Evolutionary conservation across 257 asterid species (phyloP), one percentile per base, ranked within the genome.

Genomic region (Nyctanthes arbortristis): DNA sequence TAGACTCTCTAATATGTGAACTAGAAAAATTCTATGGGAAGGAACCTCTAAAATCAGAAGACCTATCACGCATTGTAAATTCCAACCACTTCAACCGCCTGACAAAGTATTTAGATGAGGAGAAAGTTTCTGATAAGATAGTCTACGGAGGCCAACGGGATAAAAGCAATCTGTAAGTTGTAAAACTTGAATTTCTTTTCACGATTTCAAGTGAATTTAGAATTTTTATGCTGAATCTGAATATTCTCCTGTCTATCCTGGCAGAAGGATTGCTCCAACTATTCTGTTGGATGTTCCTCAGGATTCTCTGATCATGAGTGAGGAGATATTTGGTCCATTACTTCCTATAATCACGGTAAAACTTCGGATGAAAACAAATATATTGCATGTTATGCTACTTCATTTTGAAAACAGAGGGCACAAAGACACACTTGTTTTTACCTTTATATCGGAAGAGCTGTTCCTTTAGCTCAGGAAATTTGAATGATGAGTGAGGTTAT

Each of bases 311-410:
- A 78, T 92, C 83, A 84, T 92, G 96, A 78, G 77, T 30, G 98
- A 92, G 67, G 98, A 92, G 86, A 88, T 92, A 72, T 90, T 89
- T 61, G 98, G 98, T 39, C 98, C 98, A 30, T 73, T 92, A 71
- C 97, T 92, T 72, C 93, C 96, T 67, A 88, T 90, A 31, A 24
- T 92, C 79, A 89, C 84, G 90, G 98, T 92, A 88, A 75, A 67
- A 54, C 16, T 56, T 60, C 16, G 2, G 54, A 14, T 22, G 52
- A 40, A 36, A 40, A 40, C 52, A 40, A 39, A 54, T n/a, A 61
- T 22, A 0, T 31, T 18, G 45, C 65, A 31, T 16, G 16, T 2
- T 13, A n/a, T 3, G 64, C 66, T 7, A 18, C 47, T 1, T 20
- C 12, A 2, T 47, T 9, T 8, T 8, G 31, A 22, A 49, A 20